A percentile compares a stretch with the other conserved stretches of the same genome.
These are phyloP conservation scores for Zychaea mexicana DNA, from an alignment of 371 early-diverging fungal genomes.

Conservation along the genomic window DNA sequence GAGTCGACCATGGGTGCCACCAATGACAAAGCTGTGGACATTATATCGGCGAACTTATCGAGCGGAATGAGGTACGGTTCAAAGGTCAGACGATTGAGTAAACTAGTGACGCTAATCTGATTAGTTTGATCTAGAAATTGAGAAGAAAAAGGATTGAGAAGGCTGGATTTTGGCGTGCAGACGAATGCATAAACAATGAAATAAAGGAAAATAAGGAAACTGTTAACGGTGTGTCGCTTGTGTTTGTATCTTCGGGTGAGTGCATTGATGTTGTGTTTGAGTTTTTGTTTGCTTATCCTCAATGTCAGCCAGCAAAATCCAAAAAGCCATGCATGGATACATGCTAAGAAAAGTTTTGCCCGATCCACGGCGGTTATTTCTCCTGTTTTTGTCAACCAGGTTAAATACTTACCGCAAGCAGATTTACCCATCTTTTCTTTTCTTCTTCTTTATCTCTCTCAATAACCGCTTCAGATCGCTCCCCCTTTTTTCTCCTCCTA, in stretches of 20 bases:
- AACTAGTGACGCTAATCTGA: background rate
- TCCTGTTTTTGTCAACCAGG: background rate
- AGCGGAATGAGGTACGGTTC: background rate
- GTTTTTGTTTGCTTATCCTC: too few relatives aligned
- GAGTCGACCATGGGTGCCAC: background rate
- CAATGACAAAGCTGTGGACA: background rate
- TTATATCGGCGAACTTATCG: background rate
- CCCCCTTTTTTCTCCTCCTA: background rate
- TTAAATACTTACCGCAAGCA: background rate
- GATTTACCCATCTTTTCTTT: background rate
- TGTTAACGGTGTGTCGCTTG: too few relatives aligned
- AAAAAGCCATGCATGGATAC: background rate
- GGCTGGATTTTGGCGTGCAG: background rate
- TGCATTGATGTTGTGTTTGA: too few relatives aligned
- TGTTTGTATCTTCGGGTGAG: too few relatives aligned
- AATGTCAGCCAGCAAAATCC: too few relatives aligned
- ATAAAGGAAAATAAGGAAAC: too few relatives aligned
- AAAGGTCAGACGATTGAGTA: background rate
- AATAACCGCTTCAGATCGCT: too few relatives aligned
- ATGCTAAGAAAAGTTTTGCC: background rate
- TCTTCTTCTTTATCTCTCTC: background rate
- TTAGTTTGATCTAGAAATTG: background rate
- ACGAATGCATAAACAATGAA: background rate
- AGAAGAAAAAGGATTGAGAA: background rate
- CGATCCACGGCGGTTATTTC: background rate